These are phyloP conservation scores for Trichocomaceae sp. DNA, from an alignment of 2,329 filamentous ascomycete species.

Conservation along the genomic window DNA sequence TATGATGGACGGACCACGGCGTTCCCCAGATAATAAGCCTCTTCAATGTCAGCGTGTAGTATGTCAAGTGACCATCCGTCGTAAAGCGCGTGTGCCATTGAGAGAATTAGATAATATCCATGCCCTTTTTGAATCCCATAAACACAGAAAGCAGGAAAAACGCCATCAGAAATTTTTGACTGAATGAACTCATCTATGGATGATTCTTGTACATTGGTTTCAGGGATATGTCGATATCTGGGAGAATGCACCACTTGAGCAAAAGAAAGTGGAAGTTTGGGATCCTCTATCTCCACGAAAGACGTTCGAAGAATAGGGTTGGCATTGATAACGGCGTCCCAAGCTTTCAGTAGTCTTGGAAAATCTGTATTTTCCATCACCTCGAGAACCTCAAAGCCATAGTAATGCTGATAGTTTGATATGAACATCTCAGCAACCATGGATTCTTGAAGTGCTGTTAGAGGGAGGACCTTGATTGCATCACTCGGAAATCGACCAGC, in stretches of 20 bases:
- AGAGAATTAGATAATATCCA: slow-evolving; percentile 51
- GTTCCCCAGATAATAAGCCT: slow-evolving; percentile 54
- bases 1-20: slow-evolving; percentile 43
- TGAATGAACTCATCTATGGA: slow-evolving; percentile 18
- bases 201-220: slow-evolving; percentile 17
- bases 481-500: slow-evolving; percentile 32
- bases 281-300: slow-evolving; percentile 62
- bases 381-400: slow-evolving; percentile 73
- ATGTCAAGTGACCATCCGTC: slow-evolving; percentile 78
- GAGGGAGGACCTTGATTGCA: slow-evolving; percentile 59
- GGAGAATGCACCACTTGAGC: slow-evolving; percentile 48
- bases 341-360: slow-evolving; percentile 53
- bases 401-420: slow-evolving; percentile 69
- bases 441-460: slow-evolving; percentile 78
- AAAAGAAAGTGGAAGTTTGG: slow-evolving; percentile 49
- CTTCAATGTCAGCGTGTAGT: slow-evolving; percentile 63
- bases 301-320: slow-evolving; percentile 70
- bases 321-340: slow-evolving; percentile 51
- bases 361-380: slow-evolving; percentile 52
- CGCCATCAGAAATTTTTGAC: slow-evolving; percentile 12
- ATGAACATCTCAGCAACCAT: slow-evolving; percentile 77
- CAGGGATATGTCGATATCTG: slow-evolving; percentile 29
- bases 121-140: slow-evolving; percentile 29
- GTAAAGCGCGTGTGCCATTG: slow-evolving; percentile 79
- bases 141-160: slow-evolving; percentile 30